A percentile compares a stretch with the other conserved stretches of the same genome.
phyloP scores from a whole-genome alignment of 1,284 basidiomycete species.

The Tilletia setariae region DNA sequence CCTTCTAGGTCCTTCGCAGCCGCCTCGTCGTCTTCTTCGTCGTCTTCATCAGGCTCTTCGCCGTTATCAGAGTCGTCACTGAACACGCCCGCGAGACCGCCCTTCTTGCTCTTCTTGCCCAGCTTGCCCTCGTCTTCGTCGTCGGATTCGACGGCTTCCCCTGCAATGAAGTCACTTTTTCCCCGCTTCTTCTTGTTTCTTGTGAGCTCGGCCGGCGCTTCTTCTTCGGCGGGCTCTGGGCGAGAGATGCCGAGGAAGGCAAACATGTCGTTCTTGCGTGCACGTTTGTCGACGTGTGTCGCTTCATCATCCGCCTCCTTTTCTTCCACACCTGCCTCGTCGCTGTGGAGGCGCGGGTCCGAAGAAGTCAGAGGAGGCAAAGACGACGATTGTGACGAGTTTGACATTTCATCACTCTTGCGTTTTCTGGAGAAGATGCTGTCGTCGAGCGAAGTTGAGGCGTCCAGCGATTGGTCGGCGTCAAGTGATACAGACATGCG shows the following conservation, averaged over 20 bases:
- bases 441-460: no score
- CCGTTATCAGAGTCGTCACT: constrained; percentile 29
- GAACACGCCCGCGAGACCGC: constrained; percentile 45
- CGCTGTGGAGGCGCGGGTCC: no score
- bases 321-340: neutral
- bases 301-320: neutral
- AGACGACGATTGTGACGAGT: no score
- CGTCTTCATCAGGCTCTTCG: constrained; percentile 33
- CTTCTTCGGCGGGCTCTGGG: neutral
- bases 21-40: constrained; percentile 24
- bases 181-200: constrained; percentile 22
- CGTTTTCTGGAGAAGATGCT: no score
- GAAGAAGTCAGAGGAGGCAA: no score
- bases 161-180: constrained; percentile 39
- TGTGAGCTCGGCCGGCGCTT: neutral
- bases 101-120: constrained; percentile 28
- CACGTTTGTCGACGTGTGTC: no score
- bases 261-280: neutral
- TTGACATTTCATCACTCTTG: no score
- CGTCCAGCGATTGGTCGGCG: no score
- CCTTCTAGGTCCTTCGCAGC: constrained; percentile 43
- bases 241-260: neutral
- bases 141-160: constrained; percentile 53
- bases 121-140: constrained; percentile 39
- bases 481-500: neutral